A percentile compares a stretch with the other conserved stretches of the same genome.
These are phyloP conservation scores for Saccharomycopsis fibuligera DNA, from an alignment of 805 yeast species.

Conservation along the genomic window DNA sequence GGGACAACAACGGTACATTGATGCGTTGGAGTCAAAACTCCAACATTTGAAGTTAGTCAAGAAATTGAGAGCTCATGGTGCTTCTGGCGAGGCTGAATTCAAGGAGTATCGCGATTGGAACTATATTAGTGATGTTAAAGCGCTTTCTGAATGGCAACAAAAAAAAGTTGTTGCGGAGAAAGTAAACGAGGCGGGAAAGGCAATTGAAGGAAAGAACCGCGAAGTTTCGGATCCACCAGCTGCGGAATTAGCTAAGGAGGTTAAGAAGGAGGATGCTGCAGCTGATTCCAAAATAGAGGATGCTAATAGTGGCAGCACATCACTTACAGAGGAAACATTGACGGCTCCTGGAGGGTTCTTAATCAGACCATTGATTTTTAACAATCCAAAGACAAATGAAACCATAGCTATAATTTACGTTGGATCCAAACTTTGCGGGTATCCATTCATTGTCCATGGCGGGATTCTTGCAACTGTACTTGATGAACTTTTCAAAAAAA, in stretches of 20 bases:
- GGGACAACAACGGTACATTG: constrained; percentile 27
- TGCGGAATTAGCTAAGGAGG: too few relatives aligned
- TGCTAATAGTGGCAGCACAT: not conserved
- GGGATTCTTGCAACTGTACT: constrained; percentile 77
- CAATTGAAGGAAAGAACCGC: not conserved
- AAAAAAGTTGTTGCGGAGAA: constrained; percentile 37
- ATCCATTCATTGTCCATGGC: constrained; percentile 84
- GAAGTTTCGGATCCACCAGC: too few relatives aligned
- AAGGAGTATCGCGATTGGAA: constrained; percentile 37
- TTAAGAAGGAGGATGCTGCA: not conserved
- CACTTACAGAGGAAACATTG: constrained; percentile 31
- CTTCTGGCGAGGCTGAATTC: constrained; percentile 31
- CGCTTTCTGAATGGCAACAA: constrained; percentile 26
- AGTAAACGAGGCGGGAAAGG: not conserved
- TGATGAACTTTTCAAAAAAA: constrained; percentile 66
- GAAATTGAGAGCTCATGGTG: too few relatives aligned
- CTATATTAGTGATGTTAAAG: constrained; percentile 36
- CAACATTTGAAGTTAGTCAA: constrained; percentile 46
- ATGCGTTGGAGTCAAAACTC: constrained; percentile 40
- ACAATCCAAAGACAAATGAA: constrained; percentile 40
- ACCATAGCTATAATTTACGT: constrained; percentile 65
- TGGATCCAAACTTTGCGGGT: constrained; percentile 77
- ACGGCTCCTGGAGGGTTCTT: constrained; percentile 75
- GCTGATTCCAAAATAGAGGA: not conserved
- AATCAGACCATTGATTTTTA: constrained; percentile 61